Base-by-base conservation (phyloP, 257 asterid genomes). In the Ballota nigra region DNA sequence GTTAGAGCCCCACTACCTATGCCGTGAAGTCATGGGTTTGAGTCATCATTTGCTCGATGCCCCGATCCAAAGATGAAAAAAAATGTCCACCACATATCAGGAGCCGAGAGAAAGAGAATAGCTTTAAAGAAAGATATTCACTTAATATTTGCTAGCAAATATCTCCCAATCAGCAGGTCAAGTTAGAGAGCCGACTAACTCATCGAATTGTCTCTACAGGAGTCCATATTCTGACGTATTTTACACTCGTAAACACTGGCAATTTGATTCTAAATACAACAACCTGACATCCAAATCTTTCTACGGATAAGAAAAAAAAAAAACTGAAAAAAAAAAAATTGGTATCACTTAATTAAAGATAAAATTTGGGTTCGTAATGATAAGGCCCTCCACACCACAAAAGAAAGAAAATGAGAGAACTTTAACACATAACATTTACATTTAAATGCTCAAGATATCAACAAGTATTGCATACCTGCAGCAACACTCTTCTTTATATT, bases 381-480 rank as follows among this genome's bases (percentile, higher is more conserved):
- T 18, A 45, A 23, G 55, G 16, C 26, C 60, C 18, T 16, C n/a
- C 29, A 9, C 59, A 47, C 18, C 29, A 40, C 56, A 26, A 49
- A 34, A 4, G 16, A 56, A 24, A 56, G 16, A 56, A 56, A 24
- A 56, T 23, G 62, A 40, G 19, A 72, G 1, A 67, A 31, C 53
- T 47, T 4, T 40, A 41, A 74, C 19, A 58, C 4, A 22, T 24
- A 73, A 49, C 43, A 13, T 43, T 43, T 52, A 73, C 5, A 18
- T 29, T 18, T 40, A 72, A 24, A 31, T 73, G 58, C 72, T 29
- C 36, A 28, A 38, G 69, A 70, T 63, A 79, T 8, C 16, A 47
- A 69, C 28, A 69, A 49, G 76, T 66, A 77, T 45, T 69, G 77
- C 83, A 36, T 74, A 92, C 99, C 98, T 86, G 94, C 84, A 75